Evolutionary conservation across 345 rosid genomes (phyloP).

Genomic region (Brassica carinata): DNA sequence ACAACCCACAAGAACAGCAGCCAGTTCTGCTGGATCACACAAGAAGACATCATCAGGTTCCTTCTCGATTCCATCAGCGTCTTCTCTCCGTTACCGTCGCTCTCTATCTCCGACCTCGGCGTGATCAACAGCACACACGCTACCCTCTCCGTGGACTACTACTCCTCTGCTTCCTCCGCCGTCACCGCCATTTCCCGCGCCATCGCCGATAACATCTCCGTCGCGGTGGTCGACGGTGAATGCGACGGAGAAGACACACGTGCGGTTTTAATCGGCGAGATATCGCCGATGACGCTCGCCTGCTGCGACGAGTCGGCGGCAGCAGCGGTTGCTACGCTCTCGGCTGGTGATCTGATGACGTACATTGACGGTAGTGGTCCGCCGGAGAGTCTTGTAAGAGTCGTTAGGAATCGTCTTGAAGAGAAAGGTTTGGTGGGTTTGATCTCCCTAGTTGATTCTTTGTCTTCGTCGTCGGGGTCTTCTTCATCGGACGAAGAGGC

Average conservation of each 20-base stretch:
- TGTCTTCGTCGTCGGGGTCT: slow-evolving; percentile 42
- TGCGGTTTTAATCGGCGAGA: slow-evolving; percentile 63
- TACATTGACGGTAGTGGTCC: slow-evolving; percentile 94
- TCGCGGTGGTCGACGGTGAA: slow-evolving; percentile 68
- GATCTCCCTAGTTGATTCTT: slow-evolving; percentile 50
- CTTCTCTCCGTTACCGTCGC: slow-evolving; percentile 71
- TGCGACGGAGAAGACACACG: slow-evolving; percentile 32
- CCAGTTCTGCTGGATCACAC: slow-evolving; percentile 92
- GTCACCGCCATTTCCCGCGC: slow-evolving; percentile 51
- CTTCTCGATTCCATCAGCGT: slow-evolving; percentile 72
- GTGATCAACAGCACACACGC: slow-evolving; percentile 48
- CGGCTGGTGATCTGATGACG: slow-evolving; percentile 82
- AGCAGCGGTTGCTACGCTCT: slow-evolving; percentile 71
- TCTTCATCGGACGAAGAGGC: slow-evolving; percentile 73
- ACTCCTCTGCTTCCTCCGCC: slow-evolving; percentile 76
- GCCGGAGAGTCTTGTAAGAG: slow-evolving; percentile 68
- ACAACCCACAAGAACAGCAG: slow-evolving; percentile 47
- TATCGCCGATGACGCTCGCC: slow-evolving; percentile 74
- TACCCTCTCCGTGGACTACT: slow-evolving; percentile 56
- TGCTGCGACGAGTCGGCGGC: slow-evolving; percentile 68
- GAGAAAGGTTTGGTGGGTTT: slow-evolving; percentile 57
- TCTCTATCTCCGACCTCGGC: slow-evolving; percentile 69
- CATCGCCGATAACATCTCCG: slow-evolving; percentile 61
- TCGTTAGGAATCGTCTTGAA: slow-evolving; percentile 59
- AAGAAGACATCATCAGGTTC: slow-evolving; percentile 87